Evolutionary conservation across 2,329 filamentous ascomycete species (phyloP), one percentile per base, ranked within the genome.

Genomic region (Cladosporium sp.): DNA sequence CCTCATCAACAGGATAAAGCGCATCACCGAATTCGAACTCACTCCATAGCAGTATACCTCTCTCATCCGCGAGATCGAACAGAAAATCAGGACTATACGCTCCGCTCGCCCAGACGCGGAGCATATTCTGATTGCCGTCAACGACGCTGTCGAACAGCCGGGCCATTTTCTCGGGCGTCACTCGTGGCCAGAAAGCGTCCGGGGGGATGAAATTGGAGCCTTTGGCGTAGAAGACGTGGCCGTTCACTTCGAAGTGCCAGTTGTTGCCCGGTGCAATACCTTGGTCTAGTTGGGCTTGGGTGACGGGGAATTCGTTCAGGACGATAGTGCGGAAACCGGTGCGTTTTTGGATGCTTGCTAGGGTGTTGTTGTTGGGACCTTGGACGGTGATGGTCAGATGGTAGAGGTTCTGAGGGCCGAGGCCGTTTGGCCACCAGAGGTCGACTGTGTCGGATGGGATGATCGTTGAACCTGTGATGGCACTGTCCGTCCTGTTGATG

Each of bases 161-260:
- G 5, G 66, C 63, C 57, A 85, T 80, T 38, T 73, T 74, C 1
- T 68, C 65, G 19, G 70, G 63, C 0, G 79, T 83, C 5, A 84
- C 80, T 38, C 80, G 70, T 1, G 81, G 75, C 80, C 80, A 84
- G 61, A 85, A 84, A 2, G 75, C 73, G 61, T 84, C 80, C 0
- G 79, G 80, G 0, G 81, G 80, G 43, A 84, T 81, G 55, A 84
- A 77, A 56, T 84, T 84, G 15, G 78, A 81, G 3, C 80, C 82
- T 59, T 84, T 84, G 2, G 79, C 80, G 57, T 83, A 85, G 56
- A 85, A 82, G 11, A 80, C 76, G 43, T 79, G 74, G 1, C 82
- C 81, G 53, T 85, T 85, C 53, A 85, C 73, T 60, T 85, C 80
- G 55, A 85, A 85, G 60, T 85, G 80, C 80, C 80, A 81, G 62